Conservation (phyloP, 495 filamentous ascomycete species). For the Neurospora sp. region DNA sequence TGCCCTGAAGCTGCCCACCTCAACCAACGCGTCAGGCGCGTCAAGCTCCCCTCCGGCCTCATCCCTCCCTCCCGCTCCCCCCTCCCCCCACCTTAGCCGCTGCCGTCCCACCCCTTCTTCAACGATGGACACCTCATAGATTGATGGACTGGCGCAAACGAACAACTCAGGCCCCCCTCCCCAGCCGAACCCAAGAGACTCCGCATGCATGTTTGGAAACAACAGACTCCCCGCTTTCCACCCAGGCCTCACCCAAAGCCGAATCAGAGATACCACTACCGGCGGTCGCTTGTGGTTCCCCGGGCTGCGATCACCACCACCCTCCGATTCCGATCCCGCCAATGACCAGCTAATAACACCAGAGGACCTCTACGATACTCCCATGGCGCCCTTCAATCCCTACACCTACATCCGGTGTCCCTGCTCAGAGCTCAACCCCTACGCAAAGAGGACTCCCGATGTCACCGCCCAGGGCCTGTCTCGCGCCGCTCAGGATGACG, state of each 20-base stretch:
- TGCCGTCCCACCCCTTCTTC: background rate
- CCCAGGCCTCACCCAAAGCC: background rate
- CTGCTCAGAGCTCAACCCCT: conserved; percentile 49
- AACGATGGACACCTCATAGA: background rate
- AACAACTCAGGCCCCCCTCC: background rate
- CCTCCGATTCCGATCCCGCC: background rate
- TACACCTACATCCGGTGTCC: conserved; percentile 91
- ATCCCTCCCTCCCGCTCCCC: background rate
- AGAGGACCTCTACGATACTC: background rate
- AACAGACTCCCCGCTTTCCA: background rate
- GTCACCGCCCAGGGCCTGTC: background rate
- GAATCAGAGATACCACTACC: background rate
- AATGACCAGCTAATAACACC: background rate
- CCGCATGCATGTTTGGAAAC: background rate
- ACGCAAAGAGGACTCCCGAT: background rate
- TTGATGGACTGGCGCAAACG: background rate
- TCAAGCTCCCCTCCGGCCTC: conserved; percentile 18
- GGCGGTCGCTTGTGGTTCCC: background rate
- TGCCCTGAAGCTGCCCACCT: background rate
- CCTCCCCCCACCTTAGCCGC: background rate
- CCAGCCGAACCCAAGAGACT: background rate
- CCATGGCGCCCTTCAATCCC: conserved; percentile 69
- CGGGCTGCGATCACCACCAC: background rate
- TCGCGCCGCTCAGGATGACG: conserved; percentile 49
- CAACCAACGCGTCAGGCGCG: conserved; percentile 3